Evolutionary conservation across 106 monocot species (phyloP), one percentile per base, ranked within the genome.

Genomic region (Dendrobium huoshanense): DNA sequence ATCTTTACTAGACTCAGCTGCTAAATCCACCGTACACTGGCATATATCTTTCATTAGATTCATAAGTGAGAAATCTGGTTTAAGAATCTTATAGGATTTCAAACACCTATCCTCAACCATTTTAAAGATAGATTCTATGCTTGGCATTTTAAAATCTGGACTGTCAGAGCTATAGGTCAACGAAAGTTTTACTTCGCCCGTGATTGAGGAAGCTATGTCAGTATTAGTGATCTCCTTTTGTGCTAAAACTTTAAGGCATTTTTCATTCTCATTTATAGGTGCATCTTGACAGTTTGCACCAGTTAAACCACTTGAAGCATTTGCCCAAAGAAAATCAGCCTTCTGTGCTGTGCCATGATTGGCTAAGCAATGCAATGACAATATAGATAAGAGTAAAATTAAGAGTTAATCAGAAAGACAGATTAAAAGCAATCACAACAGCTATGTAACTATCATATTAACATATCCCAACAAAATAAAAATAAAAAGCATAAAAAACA

Each of bases 141-240:
- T 79, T 27, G 87, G 87, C 45, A 75, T 58, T 61, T 54, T 74
- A 29, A 92, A 82, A 80, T 84, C 81, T 41, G 85, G 67, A 9
- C 19, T 17, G 55, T 72, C 55, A 70, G 77, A 72, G 41, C 67
- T 79, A 43, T 79, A 89, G 64, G 54, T 79, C 25, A 92, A 77
- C 24, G 73, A 74, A 74, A 92, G 72, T 67, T 92, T 92, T 29
- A 89, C 88, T 17, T 77, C 89, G 9, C 86, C 85, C 7, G 51
- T 78, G 41, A 78, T 43, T 15, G 92, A 92, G 15, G 89, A 87
- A 86, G 83, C 87, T 82, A 92, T 64, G 51, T 90, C 88, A 75
- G 87, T 22, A 76, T 47, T 86, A 41, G 78, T 45, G 5, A 10
- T 41, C 20, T 40, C 72, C 8, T 82, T 27, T 76, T 72, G 24